These are phyloP conservation scores for Crithidia bombi DNA, from an alignment of 208 protist species.

Conservation along the genomic window DNA sequence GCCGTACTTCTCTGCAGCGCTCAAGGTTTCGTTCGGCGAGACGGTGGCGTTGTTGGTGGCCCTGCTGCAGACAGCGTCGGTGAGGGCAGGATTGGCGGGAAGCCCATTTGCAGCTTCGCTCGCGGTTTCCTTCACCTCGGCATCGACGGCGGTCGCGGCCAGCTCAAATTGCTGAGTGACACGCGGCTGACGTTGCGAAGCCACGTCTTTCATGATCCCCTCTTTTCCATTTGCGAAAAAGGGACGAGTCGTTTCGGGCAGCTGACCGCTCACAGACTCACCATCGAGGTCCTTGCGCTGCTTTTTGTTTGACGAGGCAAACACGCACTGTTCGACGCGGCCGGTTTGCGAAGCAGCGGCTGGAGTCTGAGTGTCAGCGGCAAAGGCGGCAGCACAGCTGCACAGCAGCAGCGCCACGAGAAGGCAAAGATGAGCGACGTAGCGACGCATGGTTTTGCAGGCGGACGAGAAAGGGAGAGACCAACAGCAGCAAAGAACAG, in stretches of 20 bases:
- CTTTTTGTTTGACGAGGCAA: not conserved
- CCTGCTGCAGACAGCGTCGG: no score
- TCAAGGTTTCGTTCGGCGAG: not conserved
- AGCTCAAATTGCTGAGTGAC: conserved; percentile 1
- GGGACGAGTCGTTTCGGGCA: not conserved
- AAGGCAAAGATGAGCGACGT: not conserved
- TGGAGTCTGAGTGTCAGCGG: not conserved
- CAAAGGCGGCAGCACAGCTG: not conserved
- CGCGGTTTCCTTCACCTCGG: not conserved
- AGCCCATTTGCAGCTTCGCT: conserved; percentile 7
- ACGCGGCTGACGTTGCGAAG: not conserved
- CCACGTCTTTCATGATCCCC: not conserved
- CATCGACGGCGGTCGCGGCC: not conserved
- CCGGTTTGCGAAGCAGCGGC: not conserved
- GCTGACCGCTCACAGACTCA: not conserved
- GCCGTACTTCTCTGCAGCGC: conserved; percentile 13
- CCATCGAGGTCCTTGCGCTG: not conserved
- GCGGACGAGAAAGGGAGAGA: not conserved
- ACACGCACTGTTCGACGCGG: not conserved
- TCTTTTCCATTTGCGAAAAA: conserved; percentile 3
- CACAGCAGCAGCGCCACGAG: conserved; percentile 5
- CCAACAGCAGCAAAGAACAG: not conserved
- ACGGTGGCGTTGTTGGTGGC: not conserved
- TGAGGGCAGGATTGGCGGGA: conserved; percentile 1
- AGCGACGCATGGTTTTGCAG: not conserved